phyloP scores from a whole-genome alignment of 495 filamentous ascomycete species.

The Penicillium crystallinum region DNA sequence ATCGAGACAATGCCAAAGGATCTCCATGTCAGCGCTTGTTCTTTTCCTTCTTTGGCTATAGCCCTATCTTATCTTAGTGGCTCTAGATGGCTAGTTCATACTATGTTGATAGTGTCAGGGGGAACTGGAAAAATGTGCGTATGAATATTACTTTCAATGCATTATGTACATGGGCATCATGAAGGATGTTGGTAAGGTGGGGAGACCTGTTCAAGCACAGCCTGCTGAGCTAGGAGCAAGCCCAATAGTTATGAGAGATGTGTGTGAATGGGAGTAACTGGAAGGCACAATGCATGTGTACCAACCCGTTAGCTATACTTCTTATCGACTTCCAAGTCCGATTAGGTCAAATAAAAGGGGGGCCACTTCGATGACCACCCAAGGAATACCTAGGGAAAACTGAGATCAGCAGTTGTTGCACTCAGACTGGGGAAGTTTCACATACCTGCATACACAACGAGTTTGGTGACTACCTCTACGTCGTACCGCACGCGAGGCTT shows the following conservation, averaged over 20 bases:
- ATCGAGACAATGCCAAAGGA: not conserved
- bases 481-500: constrained; percentile 91
- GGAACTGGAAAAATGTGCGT: not conserved
- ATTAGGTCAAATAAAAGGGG: constrained; percentile 27
- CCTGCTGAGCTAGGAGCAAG: constrained; percentile 16
- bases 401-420: not conserved
- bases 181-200: constrained; percentile 7
- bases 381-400: constrained; percentile 25
- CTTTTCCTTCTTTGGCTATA: not conserved
- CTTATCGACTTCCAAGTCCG: constrained; percentile 28
- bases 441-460: constrained; percentile 90
- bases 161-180: constrained; percentile 21
- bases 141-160: constrained; percentile 15
- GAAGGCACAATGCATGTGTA: not conserved
- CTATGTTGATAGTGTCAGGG: too few species aligned
- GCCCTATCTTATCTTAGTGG: not conserved
- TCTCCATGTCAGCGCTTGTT: not conserved
- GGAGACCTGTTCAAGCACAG: constrained; percentile 13
- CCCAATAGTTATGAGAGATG: not conserved
- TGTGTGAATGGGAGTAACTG: not conserved
- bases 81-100: not conserved
- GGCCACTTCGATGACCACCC: constrained; percentile 30
- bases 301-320: not conserved
- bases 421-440: constrained; percentile 2
- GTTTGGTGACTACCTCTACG: constrained; percentile 93